phyloP scores from a whole-genome alignment of 225 moss, liverwort and hornwort genomes.

The Pseudisothecium myosuroides region DNA sequence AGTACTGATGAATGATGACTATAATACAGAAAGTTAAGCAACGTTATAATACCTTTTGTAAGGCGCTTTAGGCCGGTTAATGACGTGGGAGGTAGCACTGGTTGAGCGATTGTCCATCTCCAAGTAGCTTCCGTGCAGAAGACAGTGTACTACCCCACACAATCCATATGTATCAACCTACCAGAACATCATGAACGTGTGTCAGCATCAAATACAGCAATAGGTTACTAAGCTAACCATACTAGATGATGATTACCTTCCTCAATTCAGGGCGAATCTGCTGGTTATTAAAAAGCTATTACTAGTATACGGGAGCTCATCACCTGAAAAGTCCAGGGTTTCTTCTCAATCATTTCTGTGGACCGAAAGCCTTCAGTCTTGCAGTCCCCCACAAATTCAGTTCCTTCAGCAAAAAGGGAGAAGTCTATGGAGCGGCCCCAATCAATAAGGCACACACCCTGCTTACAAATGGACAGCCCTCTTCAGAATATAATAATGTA shows the following conservation, averaged over 20 bases:
- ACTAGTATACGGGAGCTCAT: not conserved
- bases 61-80: constrained; percentile 58
- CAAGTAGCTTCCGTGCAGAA: constrained; percentile 87
- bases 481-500: not conserved
- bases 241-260: not conserved
- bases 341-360: constrained; percentile 84
- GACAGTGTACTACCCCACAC: constrained; percentile 82
- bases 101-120: constrained; percentile 54
- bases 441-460: constrained; percentile 94
- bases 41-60: constrained; percentile 49
- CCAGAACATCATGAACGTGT: not conserved
- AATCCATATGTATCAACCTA: constrained; percentile 94
- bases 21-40: not conserved
- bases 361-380: constrained; percentile 91
- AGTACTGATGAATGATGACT: not conserved
- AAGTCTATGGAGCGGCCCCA: constrained; percentile 94
- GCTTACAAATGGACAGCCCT: not conserved
- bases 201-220: not conserved
- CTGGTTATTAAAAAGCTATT: not conserved
- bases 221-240: not conserved
- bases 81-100: constrained; percentile 8
- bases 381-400: constrained; percentile 72
- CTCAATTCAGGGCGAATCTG: not conserved
- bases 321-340: constrained; percentile 94
- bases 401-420: constrained; percentile 58